Conservation (phyloP, 2,329 filamentous ascomycete genomes). For the Catunica adiposa region DNA sequence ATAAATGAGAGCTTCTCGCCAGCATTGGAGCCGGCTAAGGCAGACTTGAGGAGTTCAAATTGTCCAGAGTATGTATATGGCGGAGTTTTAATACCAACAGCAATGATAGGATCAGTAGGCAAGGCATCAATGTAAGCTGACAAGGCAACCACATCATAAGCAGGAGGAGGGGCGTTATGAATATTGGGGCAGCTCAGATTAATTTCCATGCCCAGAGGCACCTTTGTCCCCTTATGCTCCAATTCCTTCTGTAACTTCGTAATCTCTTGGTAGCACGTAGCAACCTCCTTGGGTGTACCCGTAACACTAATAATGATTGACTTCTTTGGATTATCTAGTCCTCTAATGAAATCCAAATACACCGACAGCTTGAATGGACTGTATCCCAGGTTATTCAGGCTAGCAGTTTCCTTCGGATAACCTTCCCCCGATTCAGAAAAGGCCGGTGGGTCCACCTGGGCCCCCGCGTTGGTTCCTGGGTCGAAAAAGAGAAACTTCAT, state of each 20-base stretch:
- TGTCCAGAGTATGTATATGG: conserved; percentile 58
- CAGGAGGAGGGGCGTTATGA: conserved; percentile 47
- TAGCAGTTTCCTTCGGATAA: conserved; percentile 23
- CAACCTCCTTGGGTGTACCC: conserved; percentile 41
- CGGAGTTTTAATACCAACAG: conserved; percentile 53
- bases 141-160: conserved; percentile 41
- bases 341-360: conserved; percentile 41
- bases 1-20: conserved; percentile 41
- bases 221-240: conserved; percentile 15
- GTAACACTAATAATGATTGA: conserved; percentile 57
- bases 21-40: conserved; percentile 25
- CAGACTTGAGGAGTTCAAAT: conserved; percentile 38
- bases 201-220: conserved; percentile 52
- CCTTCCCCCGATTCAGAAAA: conserved; percentile 16
- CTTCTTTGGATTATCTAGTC: conserved; percentile 32
- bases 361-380: conserved; percentile 42
- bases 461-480: conserved; percentile 16
- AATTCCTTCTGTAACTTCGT: conserved; percentile 22
- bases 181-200: conserved; percentile 73
- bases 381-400: conserved; percentile 59
- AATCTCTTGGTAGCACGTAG: conserved; percentile 37
- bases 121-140: conserved; percentile 37
- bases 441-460: conserved; percentile 15
- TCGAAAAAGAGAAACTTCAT: conserved; percentile 53
- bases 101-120: conserved; percentile 21